These are phyloP conservation scores for Linnemannia schmuckeri DNA, from an alignment of 192 early-diverging fungal species.

Conservation along the genomic window DNA sequence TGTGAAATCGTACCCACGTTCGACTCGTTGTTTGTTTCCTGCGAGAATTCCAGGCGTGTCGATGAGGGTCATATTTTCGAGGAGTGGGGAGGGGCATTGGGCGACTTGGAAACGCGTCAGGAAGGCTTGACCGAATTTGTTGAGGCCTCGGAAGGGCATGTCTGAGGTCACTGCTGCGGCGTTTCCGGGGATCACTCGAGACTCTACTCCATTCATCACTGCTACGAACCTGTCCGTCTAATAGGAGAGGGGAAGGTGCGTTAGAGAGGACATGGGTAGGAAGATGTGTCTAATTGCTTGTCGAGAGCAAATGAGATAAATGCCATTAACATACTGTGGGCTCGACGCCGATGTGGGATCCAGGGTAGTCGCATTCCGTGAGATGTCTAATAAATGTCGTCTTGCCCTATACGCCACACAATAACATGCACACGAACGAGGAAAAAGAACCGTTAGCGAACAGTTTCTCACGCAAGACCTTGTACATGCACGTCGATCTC, in stretches of 20 bases:
- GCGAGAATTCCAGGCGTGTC: slow-evolving; percentile 94
- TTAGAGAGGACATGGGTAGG: neutral
- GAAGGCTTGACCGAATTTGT: slow-evolving; percentile 84
- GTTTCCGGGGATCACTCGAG: slow-evolving; percentile 87
- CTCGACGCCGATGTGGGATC: slow-evolving; percentile 88
- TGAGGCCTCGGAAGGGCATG: slow-evolving; percentile 85
- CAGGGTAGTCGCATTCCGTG: slow-evolving; percentile 84
- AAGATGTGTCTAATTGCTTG: neutral
- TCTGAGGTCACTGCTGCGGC: slow-evolving; percentile 88
- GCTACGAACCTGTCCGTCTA: slow-evolving; percentile 90
- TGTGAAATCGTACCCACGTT: slow-evolving; percentile 87
- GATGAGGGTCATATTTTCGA: slow-evolving; percentile 87
- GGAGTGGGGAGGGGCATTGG: slow-evolving; percentile 78
- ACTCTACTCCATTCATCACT: slow-evolving; percentile 81
- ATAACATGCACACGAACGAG: neutral
- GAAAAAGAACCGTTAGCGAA: neutral
- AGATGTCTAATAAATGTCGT: slow-evolving; percentile 87
- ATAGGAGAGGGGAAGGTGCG: neutral
- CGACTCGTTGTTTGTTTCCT: slow-evolving; percentile 86
- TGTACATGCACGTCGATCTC: neutral
- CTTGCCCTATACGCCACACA: slow-evolving; percentile 69
- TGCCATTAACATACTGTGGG: slow-evolving; percentile 65
- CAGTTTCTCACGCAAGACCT: neutral
- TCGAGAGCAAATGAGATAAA: too few species aligned
- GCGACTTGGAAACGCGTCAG: slow-evolving; percentile 90